Percentiles rank a stretch among this genome's conserved stretches.
Conservation (phyloP, 73 alveolate species). For the Paramecium octaurelia region DNA sequence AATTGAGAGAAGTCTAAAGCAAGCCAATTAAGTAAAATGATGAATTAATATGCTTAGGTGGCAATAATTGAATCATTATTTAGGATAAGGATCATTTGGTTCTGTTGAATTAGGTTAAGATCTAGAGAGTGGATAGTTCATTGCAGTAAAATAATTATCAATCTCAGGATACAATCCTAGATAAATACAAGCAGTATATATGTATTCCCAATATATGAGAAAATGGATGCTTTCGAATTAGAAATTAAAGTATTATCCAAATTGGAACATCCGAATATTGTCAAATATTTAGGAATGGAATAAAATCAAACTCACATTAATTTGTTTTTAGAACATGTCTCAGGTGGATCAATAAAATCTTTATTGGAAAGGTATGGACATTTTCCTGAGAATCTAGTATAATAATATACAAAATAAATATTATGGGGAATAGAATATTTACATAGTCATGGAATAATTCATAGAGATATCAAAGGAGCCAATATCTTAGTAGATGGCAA, state of each 20-base stretch:
- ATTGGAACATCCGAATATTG: slow-evolving; percentile 78
- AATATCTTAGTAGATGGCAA: slow-evolving; percentile 78
- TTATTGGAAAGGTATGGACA: slow-evolving; percentile 72
- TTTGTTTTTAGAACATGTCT: slow-evolving; percentile 77
- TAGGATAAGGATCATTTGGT: slow-evolving; percentile 83
- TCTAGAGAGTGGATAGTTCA: slow-evolving; percentile 63
- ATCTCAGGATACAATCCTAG: slow-evolving; percentile 23
- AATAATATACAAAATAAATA: slow-evolving; percentile 71
- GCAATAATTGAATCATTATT: background rate
- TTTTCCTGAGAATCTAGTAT: slow-evolving; percentile 72
- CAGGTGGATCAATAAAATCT: slow-evolving; percentile 81
- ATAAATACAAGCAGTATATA: background rate
- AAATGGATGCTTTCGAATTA: slow-evolving; percentile 70
- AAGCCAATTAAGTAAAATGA: background rate
- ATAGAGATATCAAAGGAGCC: slow-evolving; percentile 95
- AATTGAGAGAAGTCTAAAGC: background rate
- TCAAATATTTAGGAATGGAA: slow-evolving; percentile 77
- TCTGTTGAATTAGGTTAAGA: slow-evolving; percentile 68
- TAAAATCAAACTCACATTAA: slow-evolving; percentile 69
- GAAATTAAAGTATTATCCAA: slow-evolving; percentile 75
- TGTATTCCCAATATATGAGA: slow-evolving; percentile 4
- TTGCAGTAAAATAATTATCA: slow-evolving; percentile 71
- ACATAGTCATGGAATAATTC: slow-evolving; percentile 85
- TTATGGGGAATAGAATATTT: slow-evolving; percentile 86
- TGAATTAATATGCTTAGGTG: background rate